Base-by-base conservation (phyloP, 495 filamentous ascomycete genomes). In the Jackrogersella multiformis region DNA sequence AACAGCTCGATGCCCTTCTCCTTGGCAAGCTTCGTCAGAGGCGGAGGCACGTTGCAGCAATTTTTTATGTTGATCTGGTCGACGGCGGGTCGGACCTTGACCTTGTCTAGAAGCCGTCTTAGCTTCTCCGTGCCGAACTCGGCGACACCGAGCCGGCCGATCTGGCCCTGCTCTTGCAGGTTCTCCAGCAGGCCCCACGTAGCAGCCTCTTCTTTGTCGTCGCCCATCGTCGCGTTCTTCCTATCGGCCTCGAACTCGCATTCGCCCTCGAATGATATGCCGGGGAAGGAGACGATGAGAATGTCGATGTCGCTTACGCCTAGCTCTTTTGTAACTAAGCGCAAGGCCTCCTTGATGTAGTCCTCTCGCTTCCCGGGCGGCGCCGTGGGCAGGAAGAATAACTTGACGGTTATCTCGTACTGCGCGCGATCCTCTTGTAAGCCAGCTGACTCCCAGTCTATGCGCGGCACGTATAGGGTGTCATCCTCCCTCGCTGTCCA, bases 31-130 rank as follows among this genome's bases (percentile, higher is more conserved):
- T 91, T 78, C 45, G 94, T 88, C 73, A 99, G 81, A 30, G 92
- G 89, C 66, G 93, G 93, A 18, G 95, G 95, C 38, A 98, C 96
- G 16, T 94, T 92, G 77, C 95, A 98, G 79, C 94, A 97, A 76
- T 98, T 93, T 69, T 93, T 90, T 48, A 97, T 85, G 77, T 98
- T 98, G 83, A 99, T 96, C 86, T 99, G 95, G 78, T 98, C 87
- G 21, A 98, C 95, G 2, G 86, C 81, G 8, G 95, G 96, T 69
- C 87, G 88, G 44, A 97, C 80, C 41, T 79, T 82, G 16, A 91
- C 90, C 45, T 84, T 79, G 24, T 76, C 64, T 13, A 86, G 59
- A 55, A 87, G 83, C 7, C 85, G 81, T 1, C 84, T 76, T 38
- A 99, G 78, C 49, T 94, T 88, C 73, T 93, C 89, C 48, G 84